phyloP scores from a whole-genome alignment of 202 grass and related monocot genomes.

The Thinopyrum obtusiflorum region DNA sequence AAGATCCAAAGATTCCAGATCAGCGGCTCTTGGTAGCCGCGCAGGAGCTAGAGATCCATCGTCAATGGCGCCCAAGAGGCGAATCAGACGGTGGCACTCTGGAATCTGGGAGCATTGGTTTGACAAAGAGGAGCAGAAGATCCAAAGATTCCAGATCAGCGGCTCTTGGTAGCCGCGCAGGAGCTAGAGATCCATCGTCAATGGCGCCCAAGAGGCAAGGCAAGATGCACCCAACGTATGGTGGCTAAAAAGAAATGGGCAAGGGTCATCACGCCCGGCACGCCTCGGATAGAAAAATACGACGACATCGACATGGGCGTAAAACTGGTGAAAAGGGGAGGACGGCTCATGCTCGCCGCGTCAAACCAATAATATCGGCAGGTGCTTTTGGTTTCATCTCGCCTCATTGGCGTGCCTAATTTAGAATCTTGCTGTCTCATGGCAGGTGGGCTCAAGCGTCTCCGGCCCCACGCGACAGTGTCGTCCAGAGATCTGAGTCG shows the following conservation, averaged over 20 bases:
- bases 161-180: neutral
- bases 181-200: neutral
- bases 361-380: neutral
- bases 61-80: neutral
- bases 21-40: neutral
- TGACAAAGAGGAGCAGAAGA: neutral
- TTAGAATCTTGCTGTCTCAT: neutral
- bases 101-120: neutral
- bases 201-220: neutral
- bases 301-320: neutral
- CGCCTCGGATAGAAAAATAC: neutral
- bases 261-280: neutral
- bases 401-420: neutral
- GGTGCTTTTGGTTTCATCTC: neutral
- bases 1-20: neutral
- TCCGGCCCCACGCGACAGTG: neutral
- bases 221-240: neutral
- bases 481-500: neutral
- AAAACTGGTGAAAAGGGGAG: neutral
- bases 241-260: neutral
- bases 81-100: neutral
- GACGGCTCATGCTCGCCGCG: constrained; percentile 16
- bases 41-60: neutral
- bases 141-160: neutral
- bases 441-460: neutral